Base-by-base conservation (phyloP, 257 asterid species). In the Solanum etuberosum region DNA sequence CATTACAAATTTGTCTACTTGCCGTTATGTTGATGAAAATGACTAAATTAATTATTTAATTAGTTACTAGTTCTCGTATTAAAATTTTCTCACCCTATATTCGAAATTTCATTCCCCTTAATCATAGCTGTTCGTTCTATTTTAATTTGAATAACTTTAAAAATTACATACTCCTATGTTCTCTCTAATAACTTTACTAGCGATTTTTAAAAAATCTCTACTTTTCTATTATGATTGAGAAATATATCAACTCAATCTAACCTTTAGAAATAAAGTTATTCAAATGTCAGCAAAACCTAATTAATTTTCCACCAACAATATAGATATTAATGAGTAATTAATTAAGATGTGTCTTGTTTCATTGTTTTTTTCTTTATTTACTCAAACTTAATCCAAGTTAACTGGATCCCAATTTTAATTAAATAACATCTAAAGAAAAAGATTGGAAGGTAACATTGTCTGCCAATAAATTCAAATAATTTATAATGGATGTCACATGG, bases 401-500 rank as follows among this genome's bases (percentile, higher is more conserved):
- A 13, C 34, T 76, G 34, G 35, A 76, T 42, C 84, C 37, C 37
- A 46, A 78, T 42, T 43, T 27, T 43, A 43, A 27, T 43, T 15
- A 78, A 77, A 42, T 77, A 77, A 43, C 15, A 78, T 27, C 8
- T 42, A 1, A 40, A 29, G 15, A 80, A 80, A 18, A 29, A 27
- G 85, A 80, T 80, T 25, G 27, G 85, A 46, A 80, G 85, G 85
- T 80, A 46, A 29, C 63, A 27, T 80, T 46, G 85, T 80, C 67
- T 80, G 42, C 40, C 84, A 77, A 68, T 68, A 68, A 46, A 46
- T 46, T 46, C 18, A 5, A 35, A 80, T 20, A 23, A 61, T 61
- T 23, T 23, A 25, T 78, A 80, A 80, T 80, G 85, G 85, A 80
- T 80, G 85, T 80, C 85, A 80, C 85, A 80, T 80, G 67, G 85